Conservation (phyloP, 495 filamentous ascomycete species). For the Extremus antarcticus region DNA sequence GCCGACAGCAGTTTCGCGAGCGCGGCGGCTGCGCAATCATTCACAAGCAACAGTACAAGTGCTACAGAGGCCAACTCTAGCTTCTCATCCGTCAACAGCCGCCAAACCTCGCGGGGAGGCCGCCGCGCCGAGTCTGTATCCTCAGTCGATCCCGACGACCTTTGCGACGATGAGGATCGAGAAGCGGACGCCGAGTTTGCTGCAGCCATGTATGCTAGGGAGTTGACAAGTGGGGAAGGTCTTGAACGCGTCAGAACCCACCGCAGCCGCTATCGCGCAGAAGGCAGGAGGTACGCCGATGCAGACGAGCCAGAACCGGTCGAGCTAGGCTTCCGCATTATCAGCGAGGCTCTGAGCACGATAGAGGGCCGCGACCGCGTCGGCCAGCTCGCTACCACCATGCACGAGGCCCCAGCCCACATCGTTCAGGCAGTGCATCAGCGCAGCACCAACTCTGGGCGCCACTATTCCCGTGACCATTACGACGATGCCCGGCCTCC, state of each 20-base stretch:
- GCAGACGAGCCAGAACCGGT: conserved; percentile 5
- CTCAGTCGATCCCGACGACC: conserved; percentile 15
- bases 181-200: conserved; percentile 4
- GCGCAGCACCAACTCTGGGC: too few species aligned
- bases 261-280: neutral
- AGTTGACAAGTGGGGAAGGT: neutral
- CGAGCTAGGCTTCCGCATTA: conserved; percentile 19
- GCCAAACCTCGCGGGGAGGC: conserved; percentile 2
- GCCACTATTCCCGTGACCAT: neutral
- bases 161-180: conserved; percentile 12
- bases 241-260: neutral
- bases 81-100: neutral
- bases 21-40: conserved; percentile 42
- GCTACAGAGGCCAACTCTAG: conserved; percentile 2
- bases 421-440: neutral
- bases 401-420: neutral
- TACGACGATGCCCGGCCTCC: neutral
- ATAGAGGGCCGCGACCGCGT: conserved; percentile 9
- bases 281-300: conserved; percentile 14
- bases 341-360: conserved; percentile 23
- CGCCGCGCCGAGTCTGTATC: conserved; percentile 4
- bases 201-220: conserved; percentile 9
- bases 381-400: neutral
- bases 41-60: conserved; percentile 16
- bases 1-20: conserved; percentile 71